Percentiles rank a stretch among this genome's conserved stretches.
Evolutionary conservation across 345 rosid species (phyloP).

Genomic region (Clausena lansium): DNA sequence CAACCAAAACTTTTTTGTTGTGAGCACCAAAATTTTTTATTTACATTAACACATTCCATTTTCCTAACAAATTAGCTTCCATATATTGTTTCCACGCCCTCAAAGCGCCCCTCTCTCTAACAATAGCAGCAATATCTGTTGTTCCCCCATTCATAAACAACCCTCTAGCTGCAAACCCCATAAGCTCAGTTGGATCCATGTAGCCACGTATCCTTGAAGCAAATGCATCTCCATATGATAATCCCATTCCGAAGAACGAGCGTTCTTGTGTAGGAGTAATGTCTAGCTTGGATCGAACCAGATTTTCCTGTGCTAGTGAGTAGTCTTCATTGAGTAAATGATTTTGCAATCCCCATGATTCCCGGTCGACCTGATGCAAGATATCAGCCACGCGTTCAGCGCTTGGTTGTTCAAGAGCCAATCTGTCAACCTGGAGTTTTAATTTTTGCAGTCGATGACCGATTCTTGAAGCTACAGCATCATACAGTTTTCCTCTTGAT

Average conservation of each 20-base stretch:
- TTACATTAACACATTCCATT: conserved; percentile 19
- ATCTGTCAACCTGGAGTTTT: conserved; percentile 64
- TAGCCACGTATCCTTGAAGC: conserved; percentile 47
- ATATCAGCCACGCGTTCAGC: conserved; percentile 40
- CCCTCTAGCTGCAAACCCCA: conserved; percentile 83
- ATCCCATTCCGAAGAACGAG: conserved; percentile 27
- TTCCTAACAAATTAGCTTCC: conserved; percentile 31
- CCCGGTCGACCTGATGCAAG: conserved; percentile 54
- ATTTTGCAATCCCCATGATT: conserved; percentile 50
- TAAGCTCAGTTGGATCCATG: conserved; percentile 53
- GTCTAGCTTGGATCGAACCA: conserved; percentile 4
- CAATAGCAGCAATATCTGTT: conserved; percentile 6
- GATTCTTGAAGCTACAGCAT: conserved; percentile 78
- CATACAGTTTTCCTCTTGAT: conserved; percentile 73
- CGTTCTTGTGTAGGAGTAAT: neutral
- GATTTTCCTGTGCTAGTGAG: neutral
- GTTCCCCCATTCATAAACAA: conserved; percentile 38
- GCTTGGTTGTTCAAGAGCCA: conserved; percentile 48
- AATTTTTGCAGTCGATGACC: conserved; percentile 56
- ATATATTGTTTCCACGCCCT: conserved; percentile 61
- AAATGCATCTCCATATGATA: conserved; percentile 32
- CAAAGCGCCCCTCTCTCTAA: conserved; percentile 33
- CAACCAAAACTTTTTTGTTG: neutral
- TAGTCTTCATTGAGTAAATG: conserved; percentile 12
- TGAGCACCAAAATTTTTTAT: neutral